These are phyloP conservation scores for Globisporangium nodosum DNA, from an alignment of 352 stramenopile genomes.

Conservation along the genomic window DNA sequence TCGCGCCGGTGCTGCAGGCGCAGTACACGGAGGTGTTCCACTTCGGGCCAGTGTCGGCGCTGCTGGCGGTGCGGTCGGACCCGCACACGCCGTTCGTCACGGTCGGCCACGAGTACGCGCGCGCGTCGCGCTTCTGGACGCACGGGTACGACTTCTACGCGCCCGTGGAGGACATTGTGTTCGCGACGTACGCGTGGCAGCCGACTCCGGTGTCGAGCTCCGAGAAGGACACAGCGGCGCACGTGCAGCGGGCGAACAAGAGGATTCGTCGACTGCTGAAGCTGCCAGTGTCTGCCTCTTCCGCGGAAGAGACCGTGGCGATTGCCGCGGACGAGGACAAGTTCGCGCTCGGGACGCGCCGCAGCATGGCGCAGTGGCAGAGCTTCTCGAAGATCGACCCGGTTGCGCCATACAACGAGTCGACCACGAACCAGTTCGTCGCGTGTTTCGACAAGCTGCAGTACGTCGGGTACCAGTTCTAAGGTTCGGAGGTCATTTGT, in stretches of 20 bases:
- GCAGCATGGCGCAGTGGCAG: conserved; percentile 54
- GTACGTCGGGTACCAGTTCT: conserved; percentile 50
- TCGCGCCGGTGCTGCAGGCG: conserved; percentile 55
- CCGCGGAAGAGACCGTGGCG: conserved; percentile 13
- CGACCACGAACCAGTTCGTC: conserved; percentile 84
- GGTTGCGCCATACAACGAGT: conserved; percentile 56
- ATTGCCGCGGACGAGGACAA: conserved; percentile 24
- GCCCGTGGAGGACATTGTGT: conserved; percentile 55
- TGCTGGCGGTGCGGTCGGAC: conserved; percentile 70
- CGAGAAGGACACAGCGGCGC: conserved; percentile 8
- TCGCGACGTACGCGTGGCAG: conserved; percentile 53
- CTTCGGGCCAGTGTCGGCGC: conserved; percentile 52
- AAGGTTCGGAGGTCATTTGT: background rate
- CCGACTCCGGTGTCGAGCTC: conserved; percentile 21
- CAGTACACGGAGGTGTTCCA: conserved; percentile 85
- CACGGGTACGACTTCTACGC: conserved; percentile 84
- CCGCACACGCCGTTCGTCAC: conserved; percentile 52
- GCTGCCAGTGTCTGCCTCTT: conserved; percentile 32
- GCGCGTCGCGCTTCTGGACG: conserved; percentile 82
- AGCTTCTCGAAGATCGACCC: conserved; percentile 65
- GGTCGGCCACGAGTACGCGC: conserved; percentile 68
- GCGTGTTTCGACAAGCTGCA: conserved; percentile 47
- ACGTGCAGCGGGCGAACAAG: conserved; percentile 28
- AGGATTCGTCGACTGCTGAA: conserved; percentile 63
- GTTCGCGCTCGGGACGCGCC: conserved; percentile 42